Base-by-base conservation (phyloP, 2,329 filamentous ascomycete species). In the Dactylellina sp. region DNA sequence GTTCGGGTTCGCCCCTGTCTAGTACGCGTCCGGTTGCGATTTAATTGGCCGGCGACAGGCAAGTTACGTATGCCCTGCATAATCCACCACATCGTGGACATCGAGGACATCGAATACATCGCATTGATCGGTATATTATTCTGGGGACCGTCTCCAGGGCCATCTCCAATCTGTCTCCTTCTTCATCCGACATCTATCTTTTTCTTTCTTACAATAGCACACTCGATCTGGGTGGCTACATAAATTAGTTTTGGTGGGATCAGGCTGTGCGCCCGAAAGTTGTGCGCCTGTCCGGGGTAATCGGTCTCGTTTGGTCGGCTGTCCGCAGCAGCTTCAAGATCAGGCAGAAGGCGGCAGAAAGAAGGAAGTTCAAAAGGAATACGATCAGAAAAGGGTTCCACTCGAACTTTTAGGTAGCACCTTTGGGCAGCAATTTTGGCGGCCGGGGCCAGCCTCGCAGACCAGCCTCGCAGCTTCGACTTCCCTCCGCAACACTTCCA, bases 1-100 rank as follows among this genome's bases (percentile, higher is more conserved):
- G 28, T 32, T 32, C 20, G 18, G 22, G 14, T 6, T n/a, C 7
- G n/a, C 46, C 53, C 53, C 39, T 57, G 53, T 44, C 16, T 22
- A 40, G 39, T 57, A 57, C 53, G 53, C 53, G 53, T 57, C 24
- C 53, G 39, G 39, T 44, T 44, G 53, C 53, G 53, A 28, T 57
- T n/a, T 57, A 18, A 57, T 57, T 57, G 53, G 53, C 37, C 16
- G 22, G 37, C 50, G 53, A 22, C 37, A n/a, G 18, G 53, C 53
- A 28, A 42, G 53, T 57, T 57, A 57, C 53, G 53, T 57, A 57
- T 57, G 53, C 53, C 11, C 49, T 42, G 39, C 39, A 37, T 24
- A 52, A 14, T 25, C 9, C 25, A 53, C 22, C 49, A 16, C 50
- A 55, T 40, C 32, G 7, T 25, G 20, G 28, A 6, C 7, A 47